phyloP scores from a whole-genome alignment of 148 eudicot genomes.

The Vaccinium darrowii region DNA sequence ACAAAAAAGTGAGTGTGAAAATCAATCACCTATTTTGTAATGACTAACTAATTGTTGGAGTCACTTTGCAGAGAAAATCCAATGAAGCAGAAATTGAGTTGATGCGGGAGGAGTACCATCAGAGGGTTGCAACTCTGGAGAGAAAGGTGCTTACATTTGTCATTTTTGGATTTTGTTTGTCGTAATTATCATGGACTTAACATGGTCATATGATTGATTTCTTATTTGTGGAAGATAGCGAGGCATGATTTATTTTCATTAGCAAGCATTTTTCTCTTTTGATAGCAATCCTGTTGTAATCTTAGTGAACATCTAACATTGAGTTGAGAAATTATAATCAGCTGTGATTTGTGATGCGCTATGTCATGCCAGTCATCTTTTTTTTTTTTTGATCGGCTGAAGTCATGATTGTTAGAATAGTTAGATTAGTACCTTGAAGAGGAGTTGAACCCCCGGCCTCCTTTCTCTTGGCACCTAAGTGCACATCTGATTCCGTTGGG shows the following conservation, averaged over 20 bases:
- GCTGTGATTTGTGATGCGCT: no score
- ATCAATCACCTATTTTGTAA: neutral
- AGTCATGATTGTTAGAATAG: no score
- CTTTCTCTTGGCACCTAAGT: no score
- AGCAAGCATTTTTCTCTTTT: constrained; percentile 5
- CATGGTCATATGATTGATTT: neutral
- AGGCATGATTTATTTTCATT: neutral
- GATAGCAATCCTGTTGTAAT: neutral
- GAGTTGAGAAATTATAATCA: neutral
- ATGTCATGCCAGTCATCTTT: no score
- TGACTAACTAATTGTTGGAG: constrained; percentile 8
- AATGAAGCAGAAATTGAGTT: constrained; percentile 91
- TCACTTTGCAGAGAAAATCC: constrained; percentile 62
- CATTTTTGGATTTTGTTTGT: constrained; percentile 8
- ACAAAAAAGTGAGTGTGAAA: no score
- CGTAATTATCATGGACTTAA: neutral
- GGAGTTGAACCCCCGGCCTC: no score
- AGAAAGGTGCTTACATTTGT: constrained; percentile 62
- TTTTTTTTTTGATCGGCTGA: no score
- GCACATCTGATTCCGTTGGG: no score
- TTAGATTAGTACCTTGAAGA: no score
- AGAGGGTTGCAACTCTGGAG: constrained; percentile 85
- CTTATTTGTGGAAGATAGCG: neutral
- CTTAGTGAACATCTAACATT: neutral
- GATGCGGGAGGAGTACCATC: constrained; percentile 94